Conservation (phyloP, 495 filamentous ascomycete species). For the Baudoinia panamericana region DNA sequence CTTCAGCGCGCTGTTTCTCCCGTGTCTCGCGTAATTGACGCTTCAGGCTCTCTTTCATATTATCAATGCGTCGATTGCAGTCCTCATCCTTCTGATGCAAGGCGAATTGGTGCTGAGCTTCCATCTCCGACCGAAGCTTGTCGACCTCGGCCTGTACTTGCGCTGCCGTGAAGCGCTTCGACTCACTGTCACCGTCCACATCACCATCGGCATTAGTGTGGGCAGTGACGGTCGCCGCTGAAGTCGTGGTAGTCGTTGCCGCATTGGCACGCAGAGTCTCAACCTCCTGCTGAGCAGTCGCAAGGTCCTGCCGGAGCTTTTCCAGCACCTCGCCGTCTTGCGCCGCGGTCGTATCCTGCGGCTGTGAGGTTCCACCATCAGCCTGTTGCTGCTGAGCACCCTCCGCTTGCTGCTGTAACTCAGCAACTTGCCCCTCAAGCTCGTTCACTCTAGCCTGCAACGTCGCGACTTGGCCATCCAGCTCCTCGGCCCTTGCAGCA, state of each 20-base stretch:
- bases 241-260: not conserved
- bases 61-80: constrained; percentile 52
- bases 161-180: constrained; percentile 24
- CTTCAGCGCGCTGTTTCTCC: constrained; percentile 35
- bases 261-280: constrained; percentile 29
- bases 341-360: not conserved
- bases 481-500: constrained; percentile 24
- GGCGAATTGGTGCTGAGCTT: constrained; percentile 35
- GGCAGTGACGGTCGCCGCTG: constrained; percentile 15
- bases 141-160: constrained; percentile 30
- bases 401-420: constrained; percentile 24
- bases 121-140: constrained; percentile 27
- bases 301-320: constrained; percentile 33
- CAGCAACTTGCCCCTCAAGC: constrained; percentile 38
- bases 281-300: constrained; percentile 32
- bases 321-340: constrained; percentile 25
- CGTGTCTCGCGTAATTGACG: constrained; percentile 53
- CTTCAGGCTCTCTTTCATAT: constrained; percentile 57
- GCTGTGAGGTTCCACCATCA: not conserved
- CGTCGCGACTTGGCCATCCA: constrained; percentile 16
- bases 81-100: constrained; percentile 47
- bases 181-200: constrained; percentile 4
- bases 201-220: constrained; percentile 21
- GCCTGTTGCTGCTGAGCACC: constrained; percentile 22
- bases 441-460: constrained; percentile 26